Evolutionary conservation across 306 rosid species (phyloP).

Genomic region (Cajanus cajan): DNA sequence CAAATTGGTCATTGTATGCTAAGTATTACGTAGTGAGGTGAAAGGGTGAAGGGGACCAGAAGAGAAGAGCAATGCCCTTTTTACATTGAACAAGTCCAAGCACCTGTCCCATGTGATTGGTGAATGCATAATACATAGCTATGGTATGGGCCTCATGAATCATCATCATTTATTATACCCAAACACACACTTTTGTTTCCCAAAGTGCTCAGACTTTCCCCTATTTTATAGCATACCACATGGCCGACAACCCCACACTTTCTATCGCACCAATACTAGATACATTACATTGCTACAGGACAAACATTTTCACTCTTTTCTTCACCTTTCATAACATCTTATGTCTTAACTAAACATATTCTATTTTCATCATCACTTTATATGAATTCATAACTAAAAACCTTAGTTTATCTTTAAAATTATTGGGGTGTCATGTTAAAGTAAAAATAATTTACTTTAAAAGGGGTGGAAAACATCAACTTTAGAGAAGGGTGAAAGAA

Average conservation of each 20-base stretch:
- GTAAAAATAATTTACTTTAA: not conserved
- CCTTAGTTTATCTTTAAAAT: too few species aligned
- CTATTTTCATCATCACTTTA: too few species aligned
- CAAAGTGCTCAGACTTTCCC: not conserved
- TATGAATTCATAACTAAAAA: too few species aligned
- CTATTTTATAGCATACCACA: constrained; percentile 40
- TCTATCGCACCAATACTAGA: constrained; percentile 30
- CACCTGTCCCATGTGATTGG: constrained; percentile 42
- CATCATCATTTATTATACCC: constrained; percentile 32
- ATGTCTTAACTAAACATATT: too few species aligned
- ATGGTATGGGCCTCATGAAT: not conserved
- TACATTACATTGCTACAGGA: constrained; percentile 6
- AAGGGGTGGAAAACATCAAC: not conserved
- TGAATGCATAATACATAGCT: not conserved
- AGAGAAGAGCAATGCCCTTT: constrained; percentile 10
- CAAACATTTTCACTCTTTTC: constrained; percentile 16
- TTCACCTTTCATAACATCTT: too few species aligned
- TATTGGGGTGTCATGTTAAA: not conserved
- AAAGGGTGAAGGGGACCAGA: constrained; percentile 30
- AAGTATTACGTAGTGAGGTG: too few species aligned
- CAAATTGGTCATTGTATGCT: not conserved
- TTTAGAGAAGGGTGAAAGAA: not conserved
- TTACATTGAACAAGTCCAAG: not conserved
- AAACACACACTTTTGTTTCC: not conserved
- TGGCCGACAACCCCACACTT: constrained; percentile 66